A percentile compares a stretch with the other conserved stretches of the same genome.
These are phyloP conservation scores for Endoconidiophora polonica DNA, from an alignment of 2,329 filamentous ascomycete species.

Conservation along the genomic window DNA sequence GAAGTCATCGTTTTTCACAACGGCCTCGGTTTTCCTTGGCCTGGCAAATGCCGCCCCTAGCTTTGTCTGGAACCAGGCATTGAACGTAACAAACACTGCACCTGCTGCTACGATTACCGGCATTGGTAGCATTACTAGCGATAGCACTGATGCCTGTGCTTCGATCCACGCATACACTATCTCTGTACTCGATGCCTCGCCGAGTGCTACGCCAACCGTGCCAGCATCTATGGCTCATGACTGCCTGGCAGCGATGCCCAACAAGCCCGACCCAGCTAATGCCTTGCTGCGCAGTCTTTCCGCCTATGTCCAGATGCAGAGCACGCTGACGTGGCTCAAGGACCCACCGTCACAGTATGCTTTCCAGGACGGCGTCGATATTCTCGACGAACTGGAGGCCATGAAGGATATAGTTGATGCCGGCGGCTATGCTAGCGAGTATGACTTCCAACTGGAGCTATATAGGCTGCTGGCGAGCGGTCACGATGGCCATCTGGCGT, in stretches of 20 bases:
- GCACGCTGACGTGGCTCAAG: conserved; percentile 30
- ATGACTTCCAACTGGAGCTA: conserved; percentile 37
- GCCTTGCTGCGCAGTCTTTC: conserved; percentile 23
- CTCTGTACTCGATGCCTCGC: neutral
- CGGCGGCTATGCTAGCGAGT: conserved; percentile 33
- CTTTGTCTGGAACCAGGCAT: neutral
- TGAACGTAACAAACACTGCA: too few species aligned
- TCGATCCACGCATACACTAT: conserved; percentile 1
- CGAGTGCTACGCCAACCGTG: conserved; percentile 19
- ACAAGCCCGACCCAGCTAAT: conserved; percentile 21
- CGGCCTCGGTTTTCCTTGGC: too few species aligned
- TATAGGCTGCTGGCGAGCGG: conserved; percentile 31
- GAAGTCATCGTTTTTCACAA: too few species aligned
- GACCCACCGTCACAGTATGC: conserved; percentile 34
- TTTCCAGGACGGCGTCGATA: conserved; percentile 28
- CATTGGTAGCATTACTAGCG: too few species aligned
- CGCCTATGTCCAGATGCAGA: conserved; percentile 31
- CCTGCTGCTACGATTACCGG: conserved; percentile 9
- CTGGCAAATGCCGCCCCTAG: too few species aligned
- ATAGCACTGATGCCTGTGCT: neutral
- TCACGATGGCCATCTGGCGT: conserved; percentile 50
- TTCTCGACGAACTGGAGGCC: conserved; percentile 27
- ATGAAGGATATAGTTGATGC: conserved; percentile 27
- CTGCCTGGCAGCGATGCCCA: conserved; percentile 25
- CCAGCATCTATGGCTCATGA: conserved; percentile 22